A percentile compares a stretch with the other conserved stretches of the same genome.
Evolutionary conservation across 2,329 filamentous ascomycete genomes (phyloP).

Genomic region (Hymenotorrendiella dingleyae): DNA sequence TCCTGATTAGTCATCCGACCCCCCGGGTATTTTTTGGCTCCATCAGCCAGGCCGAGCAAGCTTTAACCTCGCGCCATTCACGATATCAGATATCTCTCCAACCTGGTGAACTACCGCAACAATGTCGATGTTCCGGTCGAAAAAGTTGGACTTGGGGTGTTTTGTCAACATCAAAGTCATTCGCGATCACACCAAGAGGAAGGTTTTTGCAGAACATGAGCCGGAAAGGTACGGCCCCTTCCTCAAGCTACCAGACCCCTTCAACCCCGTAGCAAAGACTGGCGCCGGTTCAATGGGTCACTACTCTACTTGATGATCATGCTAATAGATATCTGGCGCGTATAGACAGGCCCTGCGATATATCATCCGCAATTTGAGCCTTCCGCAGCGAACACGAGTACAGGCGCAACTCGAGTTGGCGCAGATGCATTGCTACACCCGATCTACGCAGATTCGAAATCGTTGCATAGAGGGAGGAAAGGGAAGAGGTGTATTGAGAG

Average conservation of each 20-base stretch:
- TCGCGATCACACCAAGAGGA: slow-evolving; percentile 94
- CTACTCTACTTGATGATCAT: background rate
- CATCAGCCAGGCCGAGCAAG: no score
- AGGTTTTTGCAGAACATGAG: slow-evolving; percentile 82
- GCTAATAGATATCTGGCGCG: background rate
- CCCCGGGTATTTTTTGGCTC: no score
- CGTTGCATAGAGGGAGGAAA: slow-evolving; percentile 90
- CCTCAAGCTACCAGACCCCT: background rate
- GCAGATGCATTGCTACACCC: slow-evolving; percentile 94
- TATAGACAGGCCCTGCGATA: slow-evolving; percentile 84
- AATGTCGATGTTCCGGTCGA: slow-evolving; percentile 83
- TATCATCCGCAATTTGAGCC: slow-evolving; percentile 85
- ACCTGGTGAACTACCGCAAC: slow-evolving; percentile 35
- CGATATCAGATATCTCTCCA: background rate
- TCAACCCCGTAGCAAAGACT: background rate
- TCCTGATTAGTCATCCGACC: no score
- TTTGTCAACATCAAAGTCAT: slow-evolving; percentile 83
- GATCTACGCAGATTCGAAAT: slow-evolving; percentile 89
- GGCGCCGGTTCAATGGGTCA: background rate
- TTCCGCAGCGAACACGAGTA: slow-evolving; percentile 74
- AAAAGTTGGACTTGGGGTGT: slow-evolving; percentile 83
- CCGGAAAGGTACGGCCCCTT: slow-evolving; percentile 59
- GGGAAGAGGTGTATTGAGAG: slow-evolving; percentile 80
- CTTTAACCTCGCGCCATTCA: background rate
- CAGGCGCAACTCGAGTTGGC: slow-evolving; percentile 89